Evolutionary conservation across 176 grass and related monocot genomes (phyloP), one percentile per base, ranked within the genome.

Genomic region (Musa troglodytarum): DNA sequence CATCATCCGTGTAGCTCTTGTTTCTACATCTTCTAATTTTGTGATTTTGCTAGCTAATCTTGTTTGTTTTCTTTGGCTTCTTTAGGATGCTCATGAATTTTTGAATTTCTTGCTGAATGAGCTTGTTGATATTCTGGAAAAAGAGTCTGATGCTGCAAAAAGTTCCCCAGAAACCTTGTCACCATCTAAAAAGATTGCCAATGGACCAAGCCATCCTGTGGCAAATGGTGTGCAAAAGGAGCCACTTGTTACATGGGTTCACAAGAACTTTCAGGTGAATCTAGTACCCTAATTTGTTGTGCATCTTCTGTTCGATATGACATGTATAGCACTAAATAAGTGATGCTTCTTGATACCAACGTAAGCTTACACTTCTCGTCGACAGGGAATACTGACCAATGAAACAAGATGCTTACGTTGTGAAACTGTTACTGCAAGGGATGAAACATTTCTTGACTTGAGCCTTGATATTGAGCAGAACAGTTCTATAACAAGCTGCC

Each of bases 61-160:
- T 43, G 34, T 43, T 43, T 28, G 26, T 28, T 6, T 43, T 19
- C 22, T 63, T n/a, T 2, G n/a, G 21, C 4, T 55, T 58, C 43
- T 61, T 8, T 54, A 79, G 77, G 65, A 79, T 58, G 65, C 65
- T 79, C 77, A 79, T 79, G 77, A 79, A 20, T 79, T 79, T 79
- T 71, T 79, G 28, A 79, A 79, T 16, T 79, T 79, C 53, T 50
- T 79, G 52, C 53, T 79, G 10, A 79, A 79, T 70, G 77, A 79
- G 17, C 77, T 79, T 57, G 77, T 70, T 11, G 77, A 79, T 69
- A 79, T 59, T 59, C 65, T 79, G 26, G 77, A 79, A 25, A 79
- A 79, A 79, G 77, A 79, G 26, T 56, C 26, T 9, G 57, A 55
- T 49, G 25, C 65, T 58, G 52, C 77, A 66, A 58, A 70, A 9